A percentile compares a stretch with the other conserved stretches of the same genome.
These are phyloP conservation scores for Arachis hypogaea DNA, from an alignment of 306 rosid species.

Conservation along the genomic window DNA sequence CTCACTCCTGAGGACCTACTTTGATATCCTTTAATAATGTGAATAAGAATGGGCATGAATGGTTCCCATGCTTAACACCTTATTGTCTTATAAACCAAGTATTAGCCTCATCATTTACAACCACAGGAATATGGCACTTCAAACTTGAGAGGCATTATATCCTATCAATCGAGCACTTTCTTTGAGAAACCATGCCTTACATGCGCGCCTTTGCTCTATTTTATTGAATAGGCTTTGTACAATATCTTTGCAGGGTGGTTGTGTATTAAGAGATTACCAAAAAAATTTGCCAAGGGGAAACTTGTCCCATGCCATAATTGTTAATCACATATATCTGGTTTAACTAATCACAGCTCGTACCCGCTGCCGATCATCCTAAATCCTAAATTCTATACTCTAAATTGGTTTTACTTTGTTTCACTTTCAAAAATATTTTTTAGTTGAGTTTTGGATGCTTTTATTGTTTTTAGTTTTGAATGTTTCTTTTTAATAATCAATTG, in stretches of 20 bases:
- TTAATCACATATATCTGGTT: slow-evolving; percentile 4
- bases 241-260: slow-evolving; percentile 1
- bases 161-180: background rate
- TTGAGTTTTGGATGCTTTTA: too few species aligned
- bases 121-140: background rate
- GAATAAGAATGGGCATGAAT: background rate
- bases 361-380: too few species aligned
- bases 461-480: too few species aligned
- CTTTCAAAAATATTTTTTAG: too few species aligned
- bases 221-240: slow-evolving; percentile 17
- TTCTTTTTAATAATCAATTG: too few species aligned
- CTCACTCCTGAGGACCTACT: background rate
- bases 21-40: background rate
- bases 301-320: slow-evolving; percentile 4
- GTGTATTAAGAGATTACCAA: background rate
- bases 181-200: background rate
- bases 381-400: too few species aligned
- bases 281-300: background rate
- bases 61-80: background rate
- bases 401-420: too few species aligned
- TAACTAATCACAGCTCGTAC: background rate
- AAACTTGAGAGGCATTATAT: background rate
- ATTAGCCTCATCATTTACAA: background rate
- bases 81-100: background rate
- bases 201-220: background rate